Conservation (phyloP, 2,329 filamentous ascomycete genomes). For the Nothophoma quercina region DNA sequence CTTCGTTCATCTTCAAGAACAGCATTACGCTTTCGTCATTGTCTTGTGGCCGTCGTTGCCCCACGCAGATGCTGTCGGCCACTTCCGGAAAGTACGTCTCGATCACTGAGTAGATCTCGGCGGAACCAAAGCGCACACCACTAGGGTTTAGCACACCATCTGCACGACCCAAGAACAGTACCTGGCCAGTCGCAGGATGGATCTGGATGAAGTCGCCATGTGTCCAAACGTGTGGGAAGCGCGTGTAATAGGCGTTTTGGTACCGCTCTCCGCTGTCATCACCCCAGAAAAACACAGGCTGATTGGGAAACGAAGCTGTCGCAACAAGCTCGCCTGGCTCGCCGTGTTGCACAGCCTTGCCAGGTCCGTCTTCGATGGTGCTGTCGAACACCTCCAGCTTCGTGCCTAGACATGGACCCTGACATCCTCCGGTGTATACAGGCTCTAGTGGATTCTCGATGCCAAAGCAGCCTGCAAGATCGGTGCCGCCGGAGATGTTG, state of each 20-base stretch:
- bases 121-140: constrained; percentile 79
- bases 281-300: constrained; percentile 65
- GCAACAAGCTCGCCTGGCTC: constrained; percentile 78
- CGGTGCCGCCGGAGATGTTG: constrained; percentile 81
- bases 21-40: constrained; percentile 66
- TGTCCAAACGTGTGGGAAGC: constrained; percentile 72
- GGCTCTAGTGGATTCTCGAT: constrained; percentile 73
- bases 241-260: constrained; percentile 56
- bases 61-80: constrained; percentile 79
- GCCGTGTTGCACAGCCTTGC: constrained; percentile 65
- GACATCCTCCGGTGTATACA: constrained; percentile 66
- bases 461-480: constrained; percentile 72
- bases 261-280: constrained; percentile 53
- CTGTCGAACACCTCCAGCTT: constrained; percentile 68
- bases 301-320: constrained; percentile 75
- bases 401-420: constrained; percentile 61
- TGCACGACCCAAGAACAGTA: constrained; percentile 72
- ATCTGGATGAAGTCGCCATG: constrained; percentile 82
- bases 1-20: constrained; percentile 68
- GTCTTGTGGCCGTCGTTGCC: constrained; percentile 71
- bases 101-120: constrained; percentile 80
- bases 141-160: constrained; percentile 83
- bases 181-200: constrained; percentile 70
- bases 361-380: constrained; percentile 54
- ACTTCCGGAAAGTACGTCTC: constrained; percentile 71